These are phyloP conservation scores for Bruguiera hainesii DNA, from an alignment of 441 rosid genomes.

Conservation along the genomic window DNA sequence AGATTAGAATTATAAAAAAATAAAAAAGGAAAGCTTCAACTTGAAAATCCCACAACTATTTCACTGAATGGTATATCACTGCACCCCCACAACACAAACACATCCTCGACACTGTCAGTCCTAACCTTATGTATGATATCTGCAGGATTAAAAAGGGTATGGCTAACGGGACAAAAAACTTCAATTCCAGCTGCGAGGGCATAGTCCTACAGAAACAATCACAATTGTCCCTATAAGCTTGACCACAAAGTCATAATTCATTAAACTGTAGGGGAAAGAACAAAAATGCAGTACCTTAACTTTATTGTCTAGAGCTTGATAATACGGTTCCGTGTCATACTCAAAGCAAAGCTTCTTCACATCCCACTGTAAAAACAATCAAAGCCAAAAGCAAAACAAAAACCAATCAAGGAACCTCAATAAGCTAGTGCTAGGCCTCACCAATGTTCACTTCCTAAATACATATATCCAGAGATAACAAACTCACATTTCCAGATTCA, in stretches of 20 bases:
- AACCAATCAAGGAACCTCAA: too few species aligned
- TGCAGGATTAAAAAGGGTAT: constrained; percentile 77
- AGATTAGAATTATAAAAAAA: constrained; percentile 7
- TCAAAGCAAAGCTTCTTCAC: constrained; percentile 80
- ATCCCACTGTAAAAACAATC: constrained; percentile 57
- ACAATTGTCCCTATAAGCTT: neutral
- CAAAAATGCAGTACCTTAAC: constrained; percentile 47
- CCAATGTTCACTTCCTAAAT: too few species aligned
- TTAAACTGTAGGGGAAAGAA: neutral
- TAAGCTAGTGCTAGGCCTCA: too few species aligned
- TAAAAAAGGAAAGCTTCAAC: neutral
- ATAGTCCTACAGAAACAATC: constrained; percentile 40
- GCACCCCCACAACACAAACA: neutral
- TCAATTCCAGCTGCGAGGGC: constrained; percentile 69
- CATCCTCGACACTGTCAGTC: neutral
- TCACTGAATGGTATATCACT: neutral
- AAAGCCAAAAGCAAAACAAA: constrained; percentile 3
- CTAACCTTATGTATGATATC: constrained; percentile 63
- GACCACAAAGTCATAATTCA: neutral
- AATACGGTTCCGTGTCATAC: constrained; percentile 82
- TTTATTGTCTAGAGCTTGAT: constrained; percentile 64
- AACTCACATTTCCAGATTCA: too few species aligned
- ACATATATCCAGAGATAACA: too few species aligned
- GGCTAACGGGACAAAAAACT: constrained; percentile 85
- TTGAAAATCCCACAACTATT: neutral